Base-by-base conservation (phyloP, 345 rosid genomes). In the Fremontodendron californicum region DNA sequence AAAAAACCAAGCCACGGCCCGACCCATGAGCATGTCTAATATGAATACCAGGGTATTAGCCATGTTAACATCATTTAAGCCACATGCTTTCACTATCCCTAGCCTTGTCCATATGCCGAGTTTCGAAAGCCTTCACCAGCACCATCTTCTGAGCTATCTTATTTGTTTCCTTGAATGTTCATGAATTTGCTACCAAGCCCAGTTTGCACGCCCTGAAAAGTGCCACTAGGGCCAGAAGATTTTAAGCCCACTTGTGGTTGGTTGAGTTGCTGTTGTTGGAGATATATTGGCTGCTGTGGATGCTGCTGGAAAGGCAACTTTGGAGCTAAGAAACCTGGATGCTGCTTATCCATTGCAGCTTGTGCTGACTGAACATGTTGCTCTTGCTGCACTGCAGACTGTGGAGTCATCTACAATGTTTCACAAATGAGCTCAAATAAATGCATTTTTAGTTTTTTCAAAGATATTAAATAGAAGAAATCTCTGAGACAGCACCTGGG, bases 341-440 rank as follows among this genome's bases (percentile, higher is more conserved):
- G 77, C 0, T 75, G 86, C 65, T 75, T 82, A 43, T 76, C 21
- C 35, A 75, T 77, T 78, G 77, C 77, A 16, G 42, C 70, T 51
- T 76, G 84, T 42, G 81, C 55, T 48, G 80, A 76, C 58, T 73
- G 81, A 25, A 39, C 27, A 55, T 73, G 61, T 19, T 64, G 80
- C 76, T 78, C 86, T 77, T 79, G 81, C 72, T 79, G 81, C 37
- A 43, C 29, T 39, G 75, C 37, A 6, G 74, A 40, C 64, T 74
- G 81, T 5, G 78, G 66, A 11, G 25, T 19, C 40, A 71, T 65
- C 78, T 76, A 67, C 80, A 61, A 37, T 10, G 63, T 27, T 43
- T 78, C 13, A 3, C 27, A 39, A 64, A 33, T 12, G 49, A 37
- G 31, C 7, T 72, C 3, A 42, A 67, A 67, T n/a, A 49, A 35